Base-by-base conservation (phyloP, 352 stramenopile genomes). In the Phytophthora hibernalis region DNA sequence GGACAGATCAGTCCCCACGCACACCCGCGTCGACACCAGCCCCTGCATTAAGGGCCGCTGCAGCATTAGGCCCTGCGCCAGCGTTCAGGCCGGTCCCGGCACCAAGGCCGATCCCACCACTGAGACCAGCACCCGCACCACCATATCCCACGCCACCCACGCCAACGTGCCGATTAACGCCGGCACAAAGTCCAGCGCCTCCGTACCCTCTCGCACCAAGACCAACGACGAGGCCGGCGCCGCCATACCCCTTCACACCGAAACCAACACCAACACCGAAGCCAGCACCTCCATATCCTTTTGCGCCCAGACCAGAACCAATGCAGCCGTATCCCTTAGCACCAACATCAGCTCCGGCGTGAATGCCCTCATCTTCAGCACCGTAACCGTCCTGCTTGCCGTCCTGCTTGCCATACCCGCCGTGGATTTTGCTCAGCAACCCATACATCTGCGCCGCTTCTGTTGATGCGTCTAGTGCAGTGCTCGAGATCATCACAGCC, bases 401-500 rank as follows among this genome's bases (percentile, higher is more conserved):
- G 16, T 21, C 37, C 16, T 44, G 37, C 5, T 11, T 21, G 26
- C 47, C 54, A 8, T 62, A 62, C 11, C 40, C 31, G 20, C n/a
- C 54, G 48, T 65, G 15, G 47, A 15, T 49, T 35, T 53, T 65
- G 48, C 22, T 38, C 12, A 53, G 20, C 37, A 42, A 59, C 18
- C 48, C 58, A 26, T 52, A 57, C 26, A 47, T 64, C 26, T 68
- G 21, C 52, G 37, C 52, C 6, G 10, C 52, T n/a, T 63, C 52
- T 5, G 52, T 54, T 9, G 61, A 50, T 11, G 53, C 61, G 18
- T 69, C 47, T 16, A 63, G 48, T 10, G 30, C 16, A 15, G 9
- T 42, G n/a, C 35, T 24, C 0, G 61, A 54, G 20, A 64, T 35
- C 11, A 53, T 37, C 35, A 57, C 35, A n/a, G 45, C 44, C n/a